These are phyloP conservation scores for Cladophialophora psammophila DNA, from an alignment of 2,329 filamentous ascomycete species.

Conservation along the genomic window DNA sequence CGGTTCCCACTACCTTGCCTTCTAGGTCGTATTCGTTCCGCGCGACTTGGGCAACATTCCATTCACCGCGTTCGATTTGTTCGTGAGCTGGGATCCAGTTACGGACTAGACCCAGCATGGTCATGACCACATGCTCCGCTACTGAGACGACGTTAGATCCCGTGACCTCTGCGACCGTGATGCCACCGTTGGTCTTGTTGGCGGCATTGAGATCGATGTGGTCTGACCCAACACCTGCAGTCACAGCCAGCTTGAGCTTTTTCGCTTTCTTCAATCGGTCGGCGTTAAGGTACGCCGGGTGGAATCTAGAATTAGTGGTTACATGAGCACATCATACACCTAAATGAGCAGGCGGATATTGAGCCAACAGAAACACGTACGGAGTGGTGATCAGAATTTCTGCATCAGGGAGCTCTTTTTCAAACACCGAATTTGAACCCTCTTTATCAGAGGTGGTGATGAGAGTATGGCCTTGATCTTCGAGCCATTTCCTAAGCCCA, in stretches of 20 bases:
- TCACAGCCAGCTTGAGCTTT: constrained; percentile 97
- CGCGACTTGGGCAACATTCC: constrained; percentile 93
- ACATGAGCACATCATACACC: constrained; percentile 7
- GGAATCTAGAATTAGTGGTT: constrained; percentile 71
- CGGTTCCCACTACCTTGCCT: constrained; percentile 96
- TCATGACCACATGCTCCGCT: constrained; percentile 99
- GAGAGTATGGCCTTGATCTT: constrained; percentile 94
- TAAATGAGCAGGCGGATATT: constrained; percentile 39
- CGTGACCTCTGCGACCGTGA: constrained; percentile 97
- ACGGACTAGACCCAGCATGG: constrained; percentile 91
- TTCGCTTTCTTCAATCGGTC: constrained; percentile 97
- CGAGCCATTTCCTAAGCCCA: constrained; percentile 94
- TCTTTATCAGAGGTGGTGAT: constrained; percentile 99
- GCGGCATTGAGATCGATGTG: constrained; percentile 96
- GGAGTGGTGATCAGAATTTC: constrained; percentile 99
- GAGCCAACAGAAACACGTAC: constrained; percentile 54
- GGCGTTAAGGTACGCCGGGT: constrained; percentile 95
- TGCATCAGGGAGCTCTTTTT: constrained; percentile 93
- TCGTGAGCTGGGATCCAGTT: constrained; percentile 99
- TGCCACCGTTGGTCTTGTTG: constrained; percentile 96
- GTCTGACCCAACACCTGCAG: constrained; percentile 97
- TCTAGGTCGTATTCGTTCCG: constrained; percentile 99
- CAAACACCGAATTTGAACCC: constrained; percentile 88
- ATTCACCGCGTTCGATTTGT: constrained; percentile 85
- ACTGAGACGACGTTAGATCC: constrained; percentile 98